Base-by-base conservation (phyloP, 192 early-diverging fungal genomes). In the Thamnidium elegans region DNA sequence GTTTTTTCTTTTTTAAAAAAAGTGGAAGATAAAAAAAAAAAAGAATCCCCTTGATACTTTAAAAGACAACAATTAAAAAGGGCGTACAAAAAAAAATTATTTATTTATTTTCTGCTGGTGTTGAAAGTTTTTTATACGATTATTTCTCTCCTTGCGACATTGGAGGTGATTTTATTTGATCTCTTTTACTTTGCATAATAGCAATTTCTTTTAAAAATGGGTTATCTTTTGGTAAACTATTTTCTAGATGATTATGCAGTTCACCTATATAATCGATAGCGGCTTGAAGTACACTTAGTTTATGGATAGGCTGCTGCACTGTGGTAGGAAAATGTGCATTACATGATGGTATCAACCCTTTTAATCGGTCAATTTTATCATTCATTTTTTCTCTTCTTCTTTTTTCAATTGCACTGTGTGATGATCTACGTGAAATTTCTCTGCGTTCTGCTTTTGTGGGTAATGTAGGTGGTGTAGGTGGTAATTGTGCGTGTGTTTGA, bases 341-440 rank as follows among this genome's bases (percentile, higher is more conserved):
- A 31, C 58, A 61, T 15, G 58, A 61, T n/a, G 58, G 58, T 45
- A 61, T 61, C 1, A 61, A n/a, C 0, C 26, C n/a, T 42, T 61
- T 61, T 48, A 61, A 14, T 47, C 23, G 23, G 10, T 61, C 45
- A 31, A 61, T 61, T 47, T 61, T 61, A 46, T 61, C 58, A 46
- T 61, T 61, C 58, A 61, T 61, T 26, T 47, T 61, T 10, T 61
- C 58, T 32, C 58, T 44, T 47, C 58, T 44, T 46, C 58, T 44
- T 31, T 61, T 61, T 47, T 61, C 58, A 14, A 61, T 44, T 30
- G 58, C 58, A n/a, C 58, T 61, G 26, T 61, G 58, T 17, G 58
- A 61, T 31, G n/a, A 7, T 47, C 30, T 44, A 31, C 58, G 39
- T 31, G 42, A 1, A 32, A 19, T 46, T 15, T 31, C 26, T 47